phyloP scores from a whole-genome alignment of 2,329 filamentous ascomycete genomes.

The Cyanodermella asteris region DNA sequence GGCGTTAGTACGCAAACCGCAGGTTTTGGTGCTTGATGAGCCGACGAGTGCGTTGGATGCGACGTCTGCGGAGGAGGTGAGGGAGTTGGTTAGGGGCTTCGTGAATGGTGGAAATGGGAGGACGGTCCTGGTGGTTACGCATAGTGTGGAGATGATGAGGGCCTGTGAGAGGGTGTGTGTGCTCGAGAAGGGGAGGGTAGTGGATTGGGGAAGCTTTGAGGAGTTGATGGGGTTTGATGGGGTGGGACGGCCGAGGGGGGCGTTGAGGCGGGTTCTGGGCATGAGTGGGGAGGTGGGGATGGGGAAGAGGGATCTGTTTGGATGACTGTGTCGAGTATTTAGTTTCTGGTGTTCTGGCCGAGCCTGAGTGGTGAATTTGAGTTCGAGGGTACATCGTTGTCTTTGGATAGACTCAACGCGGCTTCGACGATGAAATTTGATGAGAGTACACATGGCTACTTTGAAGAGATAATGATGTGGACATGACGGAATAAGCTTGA shows the following conservation, averaged over 20 bases:
- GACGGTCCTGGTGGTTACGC: constrained; percentile 63
- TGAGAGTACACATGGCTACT: no score
- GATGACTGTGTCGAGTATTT: background rate
- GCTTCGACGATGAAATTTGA: no score
- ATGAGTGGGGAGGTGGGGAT: background rate
- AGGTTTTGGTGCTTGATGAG: constrained; percentile 37
- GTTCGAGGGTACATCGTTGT: no score
- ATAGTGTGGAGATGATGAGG: constrained; percentile 68
- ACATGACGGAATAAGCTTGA: no score
- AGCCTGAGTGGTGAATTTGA: no score
- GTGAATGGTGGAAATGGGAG: constrained; percentile 21
- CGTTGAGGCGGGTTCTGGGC: constrained; percentile 22
- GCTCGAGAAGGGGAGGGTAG: constrained; percentile 40
- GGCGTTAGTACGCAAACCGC: constrained; percentile 31
- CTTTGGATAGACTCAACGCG: no score
- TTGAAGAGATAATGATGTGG: no score
- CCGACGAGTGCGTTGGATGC: constrained; percentile 37
- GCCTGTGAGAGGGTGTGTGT: constrained; percentile 54
- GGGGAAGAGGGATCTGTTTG: background rate
- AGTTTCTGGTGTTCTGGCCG: background rate
- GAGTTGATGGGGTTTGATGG: constrained; percentile 34
- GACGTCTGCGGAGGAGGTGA: constrained; percentile 27
- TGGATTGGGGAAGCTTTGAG: constrained; percentile 50
- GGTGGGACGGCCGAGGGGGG: constrained; percentile 21
- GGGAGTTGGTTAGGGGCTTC: constrained; percentile 19